These are phyloP conservation scores for Epicoccum sorghinum DNA, from an alignment of 2,329 filamentous ascomycete species.

Conservation along the genomic window DNA sequence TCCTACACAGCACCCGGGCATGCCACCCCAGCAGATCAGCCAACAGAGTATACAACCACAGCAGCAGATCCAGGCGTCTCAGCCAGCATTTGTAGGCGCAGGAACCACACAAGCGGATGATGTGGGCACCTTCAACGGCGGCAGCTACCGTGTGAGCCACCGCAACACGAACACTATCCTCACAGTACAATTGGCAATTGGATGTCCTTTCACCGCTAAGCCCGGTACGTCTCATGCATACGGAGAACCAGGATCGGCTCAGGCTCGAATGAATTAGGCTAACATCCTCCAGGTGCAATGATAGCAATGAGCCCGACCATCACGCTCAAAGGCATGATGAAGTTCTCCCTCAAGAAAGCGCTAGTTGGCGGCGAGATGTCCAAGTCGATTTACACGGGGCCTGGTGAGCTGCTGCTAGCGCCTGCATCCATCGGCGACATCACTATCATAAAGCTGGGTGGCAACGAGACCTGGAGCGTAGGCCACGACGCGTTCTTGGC, in stretches of 20 bases:
- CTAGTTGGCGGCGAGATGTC: conserved; percentile 80
- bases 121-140: conserved; percentile 95
- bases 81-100: conserved; percentile 41
- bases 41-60: conserved; percentile 38
- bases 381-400: conserved; percentile 82
- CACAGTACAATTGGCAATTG: conserved; percentile 87
- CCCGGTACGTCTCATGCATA: conserved; percentile 61
- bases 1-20: conserved; percentile 41
- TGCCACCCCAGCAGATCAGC: conserved; percentile 35
- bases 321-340: conserved; percentile 79
- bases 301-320: conserved; percentile 93
- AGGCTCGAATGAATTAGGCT: not conserved
- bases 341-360: conserved; percentile 92
- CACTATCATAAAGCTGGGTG: conserved; percentile 75
- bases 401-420: conserved; percentile 85
- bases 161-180: conserved; percentile 88
- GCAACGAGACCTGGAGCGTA: conserved; percentile 79
- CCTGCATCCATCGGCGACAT: conserved; percentile 84
- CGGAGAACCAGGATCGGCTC: not conserved
- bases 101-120: conserved; percentile 71
- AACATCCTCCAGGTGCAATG: conserved; percentile 70
- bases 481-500: conserved; percentile 88
- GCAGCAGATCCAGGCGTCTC: conserved; percentile 37
- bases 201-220: conserved; percentile 80
- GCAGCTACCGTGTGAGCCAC: conserved; percentile 91